These are phyloP conservation scores for Linderniella brevidens DNA, from an alignment of 257 asterid genomes.

Conservation along the genomic window DNA sequence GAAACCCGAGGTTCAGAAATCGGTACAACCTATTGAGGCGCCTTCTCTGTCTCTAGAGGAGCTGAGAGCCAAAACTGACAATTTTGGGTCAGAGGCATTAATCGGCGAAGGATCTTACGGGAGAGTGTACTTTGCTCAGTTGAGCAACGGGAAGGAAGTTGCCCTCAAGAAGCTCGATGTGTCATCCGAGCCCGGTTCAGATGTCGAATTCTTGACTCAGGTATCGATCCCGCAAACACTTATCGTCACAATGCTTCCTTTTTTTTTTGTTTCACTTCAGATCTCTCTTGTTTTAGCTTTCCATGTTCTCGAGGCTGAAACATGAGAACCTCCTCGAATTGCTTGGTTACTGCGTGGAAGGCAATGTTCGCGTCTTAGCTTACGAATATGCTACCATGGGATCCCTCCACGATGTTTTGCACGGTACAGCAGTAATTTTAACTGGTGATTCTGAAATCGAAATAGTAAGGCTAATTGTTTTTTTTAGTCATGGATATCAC, in stretches of 20 bases:
- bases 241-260: no score
- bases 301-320: conserved; percentile 86
- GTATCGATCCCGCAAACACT: conserved; percentile 25
- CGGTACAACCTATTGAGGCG: conserved; percentile 66
- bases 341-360: conserved; percentile 88
- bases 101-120: conserved; percentile 95
- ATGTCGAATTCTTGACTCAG: conserved; percentile 79
- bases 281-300: conserved; percentile 33
- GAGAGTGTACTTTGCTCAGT: conserved; percentile 65
- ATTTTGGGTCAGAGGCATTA: conserved; percentile 70
- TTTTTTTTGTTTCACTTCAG: no score
- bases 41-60: conserved; percentile 61
- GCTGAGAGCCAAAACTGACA: conserved; percentile 68
- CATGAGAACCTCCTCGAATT: conserved; percentile 81
- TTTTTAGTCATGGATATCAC: no score
- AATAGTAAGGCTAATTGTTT: no score
- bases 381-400: conserved; percentile 98
- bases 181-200: conserved; percentile 83
- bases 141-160: conserved; percentile 53
- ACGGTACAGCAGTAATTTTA: conserved; percentile 25
- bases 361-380: conserved; percentile 77
- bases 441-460: no score
- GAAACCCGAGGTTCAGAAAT: conserved; percentile 53
- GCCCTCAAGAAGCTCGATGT: conserved; percentile 96
- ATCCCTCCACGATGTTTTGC: conserved; percentile 87